Evolutionary conservation across 1,284 basidiomycete genomes (phyloP), one percentile per base, ranked within the genome.

Genomic region (Quambalaria eucalypti): DNA sequence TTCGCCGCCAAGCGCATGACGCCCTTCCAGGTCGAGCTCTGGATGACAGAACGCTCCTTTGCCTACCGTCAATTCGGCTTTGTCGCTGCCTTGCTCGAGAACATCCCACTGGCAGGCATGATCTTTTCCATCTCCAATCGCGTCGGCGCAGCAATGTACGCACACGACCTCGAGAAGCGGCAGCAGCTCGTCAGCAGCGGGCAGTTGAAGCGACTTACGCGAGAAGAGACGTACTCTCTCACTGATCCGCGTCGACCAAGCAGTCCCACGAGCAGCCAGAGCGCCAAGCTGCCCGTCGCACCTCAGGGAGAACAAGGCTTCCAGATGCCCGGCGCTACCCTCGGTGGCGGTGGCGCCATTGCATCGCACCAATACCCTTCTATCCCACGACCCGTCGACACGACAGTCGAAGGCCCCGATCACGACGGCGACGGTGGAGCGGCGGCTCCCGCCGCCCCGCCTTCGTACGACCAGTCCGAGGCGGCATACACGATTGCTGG

Each of bases 141-240:
- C 2, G 72, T 75, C 54, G 73, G 73, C 6, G 73, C 73, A 1
- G 73, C 73, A 12, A 71, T 71, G 69, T 73, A 71, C 64, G 69
- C 71, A 2, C 70, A 73, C 56, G 73, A 75, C 50, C 56, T 75
- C 12, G 73, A 75, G 50, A 75, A 75, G 52, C 60, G 71, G 4
- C 73, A 75, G 54, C 68, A 71, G 38, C 48, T 44, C 6, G 52
- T 68, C 50, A 62, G 60, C 9, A 3, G 30, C 6, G 65, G 65
- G 25, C 49, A 59, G 50, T 10, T 63, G 19, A 26, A 49, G 10
- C 54, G 33, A 14, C 44, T 66, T 16, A 26, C 14, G 7, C 23
- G 23, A 23, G 31, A 52, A 2, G 52, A 66, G 28, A 56, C 51
- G 40, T 54, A 54, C 39, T 52, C 50, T 1, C 16, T 19, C 21